A percentile compares a stretch with the other conserved stretches of the same genome.
These are phyloP conservation scores for Ceratobasidium theobromae DNA, from an alignment of 1,284 basidiomycete species.

Conservation along the genomic window DNA sequence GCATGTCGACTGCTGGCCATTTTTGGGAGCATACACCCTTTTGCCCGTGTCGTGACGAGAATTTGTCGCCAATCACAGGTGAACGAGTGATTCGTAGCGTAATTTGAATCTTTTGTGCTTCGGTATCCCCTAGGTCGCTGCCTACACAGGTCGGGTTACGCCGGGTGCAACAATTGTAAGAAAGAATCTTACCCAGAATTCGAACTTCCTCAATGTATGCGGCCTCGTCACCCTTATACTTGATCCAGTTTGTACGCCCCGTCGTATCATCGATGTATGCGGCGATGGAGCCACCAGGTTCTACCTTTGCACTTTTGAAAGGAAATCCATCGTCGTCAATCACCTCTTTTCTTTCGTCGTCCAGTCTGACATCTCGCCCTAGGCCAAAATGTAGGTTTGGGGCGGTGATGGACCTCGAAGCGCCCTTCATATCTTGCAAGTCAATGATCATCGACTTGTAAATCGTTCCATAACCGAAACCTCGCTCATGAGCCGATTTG, in stretches of 20 bases:
- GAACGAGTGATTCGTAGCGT: slow-evolving; percentile 92
- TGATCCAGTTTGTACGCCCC: slow-evolving; percentile 81
- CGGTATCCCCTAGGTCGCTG: slow-evolving; percentile 81
- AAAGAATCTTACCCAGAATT: slow-evolving; percentile 64
- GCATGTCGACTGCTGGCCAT: slow-evolving; percentile 98
- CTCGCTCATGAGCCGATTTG: slow-evolving; percentile 97
- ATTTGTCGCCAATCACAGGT: slow-evolving; percentile 99
- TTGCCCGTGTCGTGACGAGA: slow-evolving; percentile 97
- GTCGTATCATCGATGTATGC: slow-evolving; percentile 89
- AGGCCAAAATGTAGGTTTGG: slow-evolving; percentile 74
- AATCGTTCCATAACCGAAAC: slow-evolving; percentile 95
- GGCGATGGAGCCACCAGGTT: slow-evolving; percentile 73
- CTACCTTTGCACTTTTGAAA: slow-evolving; percentile 68
- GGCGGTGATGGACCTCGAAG: slow-evolving; percentile 43
- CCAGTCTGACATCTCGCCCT: slow-evolving; percentile 69
- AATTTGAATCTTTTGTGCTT: slow-evolving; percentile 92
- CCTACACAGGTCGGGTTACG: no score
- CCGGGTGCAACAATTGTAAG: background rate
- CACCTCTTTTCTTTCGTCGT: slow-evolving; percentile 60
- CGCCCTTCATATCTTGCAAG: slow-evolving; percentile 76
- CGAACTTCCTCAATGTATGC: slow-evolving; percentile 93
- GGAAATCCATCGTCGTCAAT: slow-evolving; percentile 88
- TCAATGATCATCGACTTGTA: slow-evolving; percentile 96
- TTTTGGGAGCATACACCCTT: slow-evolving; percentile 99
- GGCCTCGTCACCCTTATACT: slow-evolving; percentile 96